These are phyloP conservation scores for Solanum rostratum DNA, from an alignment of 257 asterid genomes.

Conservation along the genomic window DNA sequence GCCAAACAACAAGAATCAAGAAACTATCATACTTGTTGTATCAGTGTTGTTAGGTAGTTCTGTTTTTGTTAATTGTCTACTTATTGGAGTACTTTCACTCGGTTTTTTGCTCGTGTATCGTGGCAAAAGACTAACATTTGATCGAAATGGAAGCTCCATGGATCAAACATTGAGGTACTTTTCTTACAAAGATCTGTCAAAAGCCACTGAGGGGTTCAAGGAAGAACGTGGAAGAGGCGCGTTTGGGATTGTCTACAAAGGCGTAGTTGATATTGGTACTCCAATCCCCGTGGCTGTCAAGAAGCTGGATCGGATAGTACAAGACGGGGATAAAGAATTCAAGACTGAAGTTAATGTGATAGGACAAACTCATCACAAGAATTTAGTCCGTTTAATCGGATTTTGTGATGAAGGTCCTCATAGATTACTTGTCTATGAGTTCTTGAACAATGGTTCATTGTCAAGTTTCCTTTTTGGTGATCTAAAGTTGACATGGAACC, in stretches of 20 bases:
- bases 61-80: not conserved
- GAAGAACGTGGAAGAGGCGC: slow-evolving; percentile 55
- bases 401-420: slow-evolving; percentile 38
- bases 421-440: slow-evolving; percentile 31
- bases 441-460: slow-evolving; percentile 36
- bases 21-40: not conserved
- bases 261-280: not conserved
- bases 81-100: not conserved
- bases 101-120: not conserved
- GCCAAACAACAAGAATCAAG: not conserved
- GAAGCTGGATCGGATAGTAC: slow-evolving; percentile 27
- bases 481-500: slow-evolving; percentile 33
- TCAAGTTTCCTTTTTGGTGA: slow-evolving; percentile 28
- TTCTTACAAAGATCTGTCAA: slow-evolving; percentile 26
- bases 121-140: not conserved
- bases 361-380: slow-evolving; percentile 58
- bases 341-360: slow-evolving; percentile 39
- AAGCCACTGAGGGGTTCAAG: slow-evolving; percentile 30
- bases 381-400: slow-evolving; percentile 43
- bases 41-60: slow-evolving; percentile 5
- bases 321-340: slow-evolving; percentile 54
- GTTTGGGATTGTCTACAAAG: slow-evolving; percentile 35
- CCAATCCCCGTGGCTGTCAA: slow-evolving; percentile 30
- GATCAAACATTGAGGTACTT: slow-evolving; percentile 14
- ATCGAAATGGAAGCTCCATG: not conserved